A percentile compares a stretch with the other conserved stretches of the same genome.
These are phyloP conservation scores for Creolimax fragrantissima DNA, from an alignment of 78 protist genomes.

Conservation along the genomic window DNA sequence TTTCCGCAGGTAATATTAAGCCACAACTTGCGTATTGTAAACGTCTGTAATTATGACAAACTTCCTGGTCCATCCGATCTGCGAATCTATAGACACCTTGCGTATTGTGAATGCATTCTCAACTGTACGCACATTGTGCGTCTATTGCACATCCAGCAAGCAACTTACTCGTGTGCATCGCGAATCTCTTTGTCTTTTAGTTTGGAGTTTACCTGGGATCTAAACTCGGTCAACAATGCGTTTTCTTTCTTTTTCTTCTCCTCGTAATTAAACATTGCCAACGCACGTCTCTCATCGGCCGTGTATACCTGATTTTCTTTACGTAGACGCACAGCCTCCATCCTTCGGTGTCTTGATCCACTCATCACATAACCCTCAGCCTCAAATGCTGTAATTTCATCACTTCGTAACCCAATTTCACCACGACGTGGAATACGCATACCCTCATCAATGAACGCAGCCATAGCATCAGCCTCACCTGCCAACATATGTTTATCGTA, in stretches of 20 bases:
- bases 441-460: constrained; percentile 60
- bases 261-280: constrained; percentile 70
- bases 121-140: background rate
- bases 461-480: constrained; percentile 84
- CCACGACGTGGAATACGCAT: constrained; percentile 93
- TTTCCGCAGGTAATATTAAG: background rate
- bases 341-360: constrained; percentile 76
- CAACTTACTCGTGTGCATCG: background rate
- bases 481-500: constrained; percentile 43
- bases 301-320: constrained; percentile 79
- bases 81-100: too few relatives aligned
- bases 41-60: background rate
- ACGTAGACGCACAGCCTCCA: constrained; percentile 93
- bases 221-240: background rate
- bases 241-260: constrained; percentile 62
- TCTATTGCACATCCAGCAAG: background rate
- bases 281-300: constrained; percentile 79
- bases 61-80: too few relatives aligned
- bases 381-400: constrained; percentile 70
- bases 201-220: background rate
- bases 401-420: constrained; percentile 75
- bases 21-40: background rate
- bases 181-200: background rate
- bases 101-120: background rate
- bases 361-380: constrained; percentile 83